These are phyloP conservation scores for Pseudopediastrum boryanum DNA, from an alignment of 139 green algal species.

Conservation along the genomic window DNA sequence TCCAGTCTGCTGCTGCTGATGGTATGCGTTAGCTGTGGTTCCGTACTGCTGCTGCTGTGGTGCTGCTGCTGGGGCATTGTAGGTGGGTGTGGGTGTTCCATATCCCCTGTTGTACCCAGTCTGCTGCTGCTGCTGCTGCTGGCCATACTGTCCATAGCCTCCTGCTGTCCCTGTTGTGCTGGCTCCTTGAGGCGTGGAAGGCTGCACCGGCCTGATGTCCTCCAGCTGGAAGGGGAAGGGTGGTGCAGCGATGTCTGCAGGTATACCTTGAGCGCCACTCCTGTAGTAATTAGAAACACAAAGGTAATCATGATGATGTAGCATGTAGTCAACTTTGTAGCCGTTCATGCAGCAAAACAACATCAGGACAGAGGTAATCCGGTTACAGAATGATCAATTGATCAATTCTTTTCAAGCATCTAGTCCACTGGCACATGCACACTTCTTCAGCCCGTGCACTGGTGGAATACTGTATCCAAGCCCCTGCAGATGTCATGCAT, in stretches of 20 bases:
- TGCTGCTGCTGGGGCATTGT: slow-evolving; percentile 15
- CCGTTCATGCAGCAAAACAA: too few relatives aligned
- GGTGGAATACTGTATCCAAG: too few relatives aligned
- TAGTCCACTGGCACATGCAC: too few relatives aligned
- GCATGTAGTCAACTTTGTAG: too few relatives aligned
- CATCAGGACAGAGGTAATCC: too few relatives aligned
- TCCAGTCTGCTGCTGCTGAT: slow-evolving; percentile 28
- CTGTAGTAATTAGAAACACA: not conserved
- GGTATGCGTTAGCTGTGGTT: slow-evolving; percentile 18
- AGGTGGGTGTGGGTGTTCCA: slow-evolving; percentile 13
- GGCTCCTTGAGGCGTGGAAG: not conserved
- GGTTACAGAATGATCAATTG: too few relatives aligned
- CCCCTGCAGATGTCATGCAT: too few relatives aligned
- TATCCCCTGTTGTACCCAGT: slow-evolving; percentile 23
- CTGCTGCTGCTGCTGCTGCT: slow-evolving; percentile 16
- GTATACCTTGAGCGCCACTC: slow-evolving; percentile 38
- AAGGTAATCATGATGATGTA: too few relatives aligned
- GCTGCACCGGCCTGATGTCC: slow-evolving; percentile 42
- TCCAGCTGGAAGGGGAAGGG: slow-evolving; percentile 77
- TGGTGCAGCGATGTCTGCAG: slow-evolving; percentile 46
- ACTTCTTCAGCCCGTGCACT: too few relatives aligned
- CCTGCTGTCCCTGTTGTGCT: not conserved
- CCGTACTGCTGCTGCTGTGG: slow-evolving; percentile 24
- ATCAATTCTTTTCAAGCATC: too few relatives aligned
- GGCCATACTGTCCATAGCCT: not conserved